These are phyloP conservation scores for Agarophyton chilense DNA, from an alignment of 23 red algal species.

Conservation along the genomic window DNA sequence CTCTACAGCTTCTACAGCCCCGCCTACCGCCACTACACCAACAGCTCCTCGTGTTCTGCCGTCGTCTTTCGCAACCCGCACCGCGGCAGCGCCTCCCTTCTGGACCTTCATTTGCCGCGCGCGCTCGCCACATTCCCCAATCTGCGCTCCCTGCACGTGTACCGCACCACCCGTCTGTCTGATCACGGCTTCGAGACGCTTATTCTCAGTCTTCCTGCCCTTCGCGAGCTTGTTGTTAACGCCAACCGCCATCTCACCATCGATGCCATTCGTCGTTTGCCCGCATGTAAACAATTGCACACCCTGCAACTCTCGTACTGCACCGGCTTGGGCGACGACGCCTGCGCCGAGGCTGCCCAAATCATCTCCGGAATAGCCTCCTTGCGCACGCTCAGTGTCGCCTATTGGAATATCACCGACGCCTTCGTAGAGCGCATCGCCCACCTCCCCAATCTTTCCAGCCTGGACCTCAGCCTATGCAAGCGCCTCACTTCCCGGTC, in stretches of 20 bases:
- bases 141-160: slow-evolving; percentile 7
- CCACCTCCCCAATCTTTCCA: not conserved
- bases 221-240: slow-evolving; percentile 9
- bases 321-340: not conserved
- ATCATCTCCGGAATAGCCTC: not conserved
- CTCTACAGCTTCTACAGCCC: slow-evolving; percentile 35
- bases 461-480: slow-evolving; percentile 3
- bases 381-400: not conserved
- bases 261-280: not conserved
- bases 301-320: slow-evolving; percentile 10
- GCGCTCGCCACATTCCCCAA: not conserved
- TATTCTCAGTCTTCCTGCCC: not conserved
- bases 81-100: not conserved
- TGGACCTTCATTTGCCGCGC: not conserved
- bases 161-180: slow-evolving; percentile 1
- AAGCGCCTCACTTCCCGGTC: not conserved
- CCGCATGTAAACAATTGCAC: not conserved
- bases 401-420: slow-evolving; percentile 31
- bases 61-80: not conserved
- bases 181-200: not conserved
- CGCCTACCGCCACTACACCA: slow-evolving; percentile 10
- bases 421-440: not conserved
- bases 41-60: not conserved
- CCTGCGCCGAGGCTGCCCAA: not conserved
- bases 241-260: not conserved